These are phyloP conservation scores for Saccharomyces kudriavzevii DNA, from an alignment of 805 yeast genomes.

Conservation along the genomic window DNA sequence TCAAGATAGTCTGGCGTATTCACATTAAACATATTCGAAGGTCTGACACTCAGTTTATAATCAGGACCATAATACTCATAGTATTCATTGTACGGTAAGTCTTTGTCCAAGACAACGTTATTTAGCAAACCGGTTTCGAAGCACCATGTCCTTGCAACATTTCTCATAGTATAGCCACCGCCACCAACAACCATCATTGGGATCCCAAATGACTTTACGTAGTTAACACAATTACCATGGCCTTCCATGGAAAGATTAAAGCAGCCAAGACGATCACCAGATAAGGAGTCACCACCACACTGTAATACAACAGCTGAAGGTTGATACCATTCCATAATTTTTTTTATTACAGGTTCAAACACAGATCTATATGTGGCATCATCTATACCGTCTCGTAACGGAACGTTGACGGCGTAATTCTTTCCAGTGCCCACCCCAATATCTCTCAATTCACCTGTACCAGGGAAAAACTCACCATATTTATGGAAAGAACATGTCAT, in stretches of 20 bases:
- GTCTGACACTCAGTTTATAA: conserved; percentile 87
- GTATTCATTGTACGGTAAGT: conserved; percentile 87
- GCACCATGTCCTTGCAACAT: conserved; percentile 92
- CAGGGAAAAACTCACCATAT: conserved; percentile 95
- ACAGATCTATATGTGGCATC: conserved; percentile 73
- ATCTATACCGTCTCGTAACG: conserved; percentile 90
- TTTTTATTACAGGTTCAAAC: conserved; percentile 80
- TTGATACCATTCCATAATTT: conserved; percentile 82
- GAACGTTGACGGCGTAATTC: conserved; percentile 82
- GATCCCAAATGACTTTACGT: conserved; percentile 76
- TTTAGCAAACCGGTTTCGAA: conserved; percentile 81
- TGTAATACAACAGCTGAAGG: conserved; percentile 93
- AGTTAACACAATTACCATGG: conserved; percentile 92
- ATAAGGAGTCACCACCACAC: conserved; percentile 94
- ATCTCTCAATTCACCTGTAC: conserved; percentile 90
- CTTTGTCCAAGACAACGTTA: conserved; percentile 56
- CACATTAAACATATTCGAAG: conserved; percentile 94
- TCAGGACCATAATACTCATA: conserved; percentile 97
- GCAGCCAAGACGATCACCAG: conserved; percentile 89
- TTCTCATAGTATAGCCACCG: conserved; percentile 95
- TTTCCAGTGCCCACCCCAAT: conserved; percentile 84
- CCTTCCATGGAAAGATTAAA: conserved; percentile 87
- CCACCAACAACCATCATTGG: conserved; percentile 93
- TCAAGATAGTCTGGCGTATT: conserved; percentile 88
- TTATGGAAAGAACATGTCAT: conserved; percentile 96